These are phyloP conservation scores for Cystobasidiopsis lactophilus DNA, from an alignment of 768 basidiomycete species.

Conservation along the genomic window DNA sequence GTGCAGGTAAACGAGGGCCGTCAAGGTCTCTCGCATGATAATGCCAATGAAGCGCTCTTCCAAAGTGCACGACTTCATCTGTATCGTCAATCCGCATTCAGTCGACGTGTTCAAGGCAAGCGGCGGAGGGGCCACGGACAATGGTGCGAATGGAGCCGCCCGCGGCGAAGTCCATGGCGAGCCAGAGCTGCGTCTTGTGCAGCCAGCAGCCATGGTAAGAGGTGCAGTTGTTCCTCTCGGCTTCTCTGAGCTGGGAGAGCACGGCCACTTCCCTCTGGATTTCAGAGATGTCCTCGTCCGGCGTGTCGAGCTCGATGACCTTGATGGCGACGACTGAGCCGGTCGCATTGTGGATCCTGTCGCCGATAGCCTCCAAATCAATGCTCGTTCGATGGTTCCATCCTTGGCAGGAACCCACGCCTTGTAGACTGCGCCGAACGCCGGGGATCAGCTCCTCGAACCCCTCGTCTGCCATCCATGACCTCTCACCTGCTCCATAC, in stretches of 20 bases:
- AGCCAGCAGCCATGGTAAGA: slow-evolving; percentile 92
- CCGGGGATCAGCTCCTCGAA: slow-evolving; percentile 39
- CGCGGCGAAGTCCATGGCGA: slow-evolving; percentile 91
- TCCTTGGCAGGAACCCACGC: background rate
- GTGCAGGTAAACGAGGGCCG: slow-evolving; percentile 73
- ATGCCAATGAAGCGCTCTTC: slow-evolving; percentile 77
- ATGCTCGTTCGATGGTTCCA: background rate
- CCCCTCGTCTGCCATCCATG: background rate
- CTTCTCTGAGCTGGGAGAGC: slow-evolving; percentile 57
- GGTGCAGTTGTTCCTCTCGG: slow-evolving; percentile 67
- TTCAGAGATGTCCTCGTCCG: slow-evolving; percentile 86
- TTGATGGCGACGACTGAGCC: slow-evolving; percentile 87
- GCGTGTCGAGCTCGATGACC: slow-evolving; percentile 91
- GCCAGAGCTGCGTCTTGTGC: slow-evolving; percentile 92
- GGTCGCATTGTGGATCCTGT: slow-evolving; percentile 59
- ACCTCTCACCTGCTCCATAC: background rate
- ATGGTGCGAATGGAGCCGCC: slow-evolving; percentile 83
- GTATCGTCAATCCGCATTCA: background rate
- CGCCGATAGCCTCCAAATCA: slow-evolving; percentile 34
- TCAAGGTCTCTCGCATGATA: slow-evolving; percentile 70
- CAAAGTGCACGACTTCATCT: slow-evolving; percentile 65
- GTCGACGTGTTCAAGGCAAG: background rate
- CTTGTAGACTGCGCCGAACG: slow-evolving; percentile 91
- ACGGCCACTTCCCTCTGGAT: slow-evolving; percentile 92
- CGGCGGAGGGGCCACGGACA: slow-evolving; percentile 20